phyloP scores from a whole-genome alignment of 176 grass and related monocot species.

The Carex kokanica region DNA sequence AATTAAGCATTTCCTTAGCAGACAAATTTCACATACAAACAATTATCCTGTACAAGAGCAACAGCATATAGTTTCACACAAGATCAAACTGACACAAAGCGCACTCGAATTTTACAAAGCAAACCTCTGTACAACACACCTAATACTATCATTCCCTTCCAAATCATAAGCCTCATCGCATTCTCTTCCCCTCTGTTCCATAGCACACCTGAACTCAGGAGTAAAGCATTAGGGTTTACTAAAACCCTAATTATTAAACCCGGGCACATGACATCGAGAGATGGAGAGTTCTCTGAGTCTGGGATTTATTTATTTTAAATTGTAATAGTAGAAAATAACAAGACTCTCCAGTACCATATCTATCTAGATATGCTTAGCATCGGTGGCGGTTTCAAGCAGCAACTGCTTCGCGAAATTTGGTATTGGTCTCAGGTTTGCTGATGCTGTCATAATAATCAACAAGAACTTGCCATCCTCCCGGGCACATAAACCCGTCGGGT shows the following conservation, averaged over 20 bases:
- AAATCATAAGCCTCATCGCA: too few relatives aligned
- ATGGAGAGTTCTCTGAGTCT: constrained; percentile 36
- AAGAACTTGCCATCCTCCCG: constrained; percentile 86
- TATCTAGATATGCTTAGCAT: not conserved
- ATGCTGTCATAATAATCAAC: constrained; percentile 85
- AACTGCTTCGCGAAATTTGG: constrained; percentile 59
- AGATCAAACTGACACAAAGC: constrained; percentile 7
- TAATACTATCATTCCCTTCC: too few relatives aligned
- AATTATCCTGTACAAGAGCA: constrained; percentile 15
- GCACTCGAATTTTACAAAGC: not conserved
- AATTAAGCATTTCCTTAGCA: not conserved
- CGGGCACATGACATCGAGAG: constrained; percentile 30
- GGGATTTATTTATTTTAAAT: constrained; percentile 36
- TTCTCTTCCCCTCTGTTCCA: not conserved
- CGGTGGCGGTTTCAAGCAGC: constrained; percentile 43
- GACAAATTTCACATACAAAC: not conserved
- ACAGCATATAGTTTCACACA: not conserved
- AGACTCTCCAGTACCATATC: not conserved
- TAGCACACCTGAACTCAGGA: not conserved
- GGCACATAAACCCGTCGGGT: constrained; percentile 97
- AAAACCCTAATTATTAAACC: constrained; percentile 8
- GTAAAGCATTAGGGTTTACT: not conserved
- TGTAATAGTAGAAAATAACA: constrained; percentile 31
- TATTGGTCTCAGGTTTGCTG: constrained; percentile 35
- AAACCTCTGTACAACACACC: constrained; percentile 19